Evolutionary conservation across 345 rosid species (phyloP).

Genomic region (Camelina neglecta): DNA sequence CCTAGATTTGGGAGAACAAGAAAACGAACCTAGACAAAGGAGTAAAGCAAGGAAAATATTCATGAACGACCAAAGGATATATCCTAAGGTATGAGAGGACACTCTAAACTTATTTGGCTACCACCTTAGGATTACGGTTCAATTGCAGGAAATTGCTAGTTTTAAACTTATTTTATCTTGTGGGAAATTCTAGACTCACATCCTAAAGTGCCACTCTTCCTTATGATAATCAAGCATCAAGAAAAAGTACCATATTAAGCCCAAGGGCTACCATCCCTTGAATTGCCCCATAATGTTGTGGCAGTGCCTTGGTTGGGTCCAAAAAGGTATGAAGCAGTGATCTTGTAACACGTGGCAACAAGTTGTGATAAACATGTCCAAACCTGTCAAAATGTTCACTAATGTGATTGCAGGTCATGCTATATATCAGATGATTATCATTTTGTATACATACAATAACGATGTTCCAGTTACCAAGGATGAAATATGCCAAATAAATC

Average conservation of each 20-base stretch:
- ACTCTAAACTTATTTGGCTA: slow-evolving; percentile 16
- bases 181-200: slow-evolving; percentile 6
- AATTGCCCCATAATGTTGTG: slow-evolving; percentile 93
- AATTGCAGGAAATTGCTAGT: neutral
- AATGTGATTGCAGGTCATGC: slow-evolving; percentile 25
- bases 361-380: slow-evolving; percentile 84
- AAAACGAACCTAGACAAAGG: slow-evolving; percentile 66
- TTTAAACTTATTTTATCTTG: slow-evolving; percentile 4
- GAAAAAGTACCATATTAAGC: slow-evolving; percentile 67
- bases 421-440: slow-evolving; percentile 8
- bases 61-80: neutral
- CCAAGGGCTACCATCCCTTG: slow-evolving; percentile 90
- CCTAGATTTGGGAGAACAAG: slow-evolving; percentile 80
- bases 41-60: slow-evolving; percentile 24
- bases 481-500: slow-evolving; percentile 9
- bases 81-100: neutral
- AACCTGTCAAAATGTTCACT: slow-evolving; percentile 55
- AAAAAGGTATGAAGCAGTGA: slow-evolving; percentile 85
- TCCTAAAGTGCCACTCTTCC: slow-evolving; percentile 26
- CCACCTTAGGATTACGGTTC: neutral
- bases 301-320: slow-evolving; percentile 77
- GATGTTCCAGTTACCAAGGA: neutral
- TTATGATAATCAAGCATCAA: slow-evolving; percentile 17
- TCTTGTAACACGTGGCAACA: slow-evolving; percentile 78
- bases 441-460: neutral